Percentiles rank a stretch among this genome's conserved stretches.
phyloP scores from a whole-genome alignment of 495 filamentous ascomycete species.

The Xylaria telfairii region DNA sequence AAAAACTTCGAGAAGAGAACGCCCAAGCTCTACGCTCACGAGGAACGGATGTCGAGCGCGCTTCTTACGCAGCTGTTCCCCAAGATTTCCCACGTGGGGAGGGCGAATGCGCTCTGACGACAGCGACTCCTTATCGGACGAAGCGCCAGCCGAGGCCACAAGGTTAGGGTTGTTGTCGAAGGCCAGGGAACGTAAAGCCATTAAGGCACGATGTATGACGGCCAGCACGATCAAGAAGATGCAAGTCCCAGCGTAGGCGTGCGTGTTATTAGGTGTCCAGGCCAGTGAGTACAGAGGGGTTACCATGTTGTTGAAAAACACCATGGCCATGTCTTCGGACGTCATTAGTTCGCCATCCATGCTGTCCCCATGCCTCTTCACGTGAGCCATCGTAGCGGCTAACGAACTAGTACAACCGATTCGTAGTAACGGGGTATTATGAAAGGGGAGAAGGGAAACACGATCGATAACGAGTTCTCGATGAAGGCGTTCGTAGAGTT shows the following conservation, averaged over 20 bases:
- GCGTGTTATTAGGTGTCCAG: conserved; percentile 68
- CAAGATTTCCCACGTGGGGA: background rate
- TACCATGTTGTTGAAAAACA: conserved; percentile 63
- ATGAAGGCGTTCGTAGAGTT: background rate
- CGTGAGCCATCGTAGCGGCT: background rate
- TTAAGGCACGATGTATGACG: conserved; percentile 64
- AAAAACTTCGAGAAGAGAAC: conserved; percentile 56
- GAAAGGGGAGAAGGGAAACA: background rate
- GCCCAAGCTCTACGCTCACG: conserved; percentile 31
- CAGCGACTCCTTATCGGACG: background rate
- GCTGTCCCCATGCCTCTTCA: conserved; percentile 1
- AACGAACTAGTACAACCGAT: background rate
- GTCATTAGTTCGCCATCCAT: conserved; percentile 10
- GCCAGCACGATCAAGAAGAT: conserved; percentile 75
- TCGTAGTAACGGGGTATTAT: background rate
- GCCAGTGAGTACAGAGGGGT: conserved; percentile 69
- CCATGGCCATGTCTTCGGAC: conserved; percentile 34
- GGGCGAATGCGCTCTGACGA: background rate
- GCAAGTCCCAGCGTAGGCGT: conserved; percentile 75
- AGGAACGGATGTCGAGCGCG: conserved; percentile 34
- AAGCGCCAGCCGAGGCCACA: background rate
- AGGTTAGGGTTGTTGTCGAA: background rate
- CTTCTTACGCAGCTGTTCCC: conserved; percentile 9
- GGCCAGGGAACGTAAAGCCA: conserved; percentile 54
- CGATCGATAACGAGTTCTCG: background rate